A percentile compares a stretch with the other conserved stretches of the same genome.
phyloP scores from a whole-genome alignment of 495 filamentous ascomycete genomes.

The Xylona heveae region DNA sequence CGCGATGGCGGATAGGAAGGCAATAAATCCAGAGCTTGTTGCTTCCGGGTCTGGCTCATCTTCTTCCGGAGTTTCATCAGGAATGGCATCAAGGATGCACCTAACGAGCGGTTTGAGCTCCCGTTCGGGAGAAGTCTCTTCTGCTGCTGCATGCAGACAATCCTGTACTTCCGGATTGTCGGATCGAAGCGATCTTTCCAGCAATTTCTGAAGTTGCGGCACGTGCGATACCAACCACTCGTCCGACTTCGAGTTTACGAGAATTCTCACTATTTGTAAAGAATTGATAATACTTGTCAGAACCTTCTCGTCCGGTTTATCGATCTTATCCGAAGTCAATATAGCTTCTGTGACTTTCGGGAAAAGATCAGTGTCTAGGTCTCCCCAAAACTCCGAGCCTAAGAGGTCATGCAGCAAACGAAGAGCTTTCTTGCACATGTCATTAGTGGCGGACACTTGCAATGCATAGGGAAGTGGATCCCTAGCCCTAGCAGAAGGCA shows the following conservation, averaged over 20 bases:
- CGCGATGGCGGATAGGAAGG: constrained; percentile 58
- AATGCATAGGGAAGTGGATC: constrained; percentile 16
- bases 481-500: constrained; percentile 34
- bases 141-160: constrained; percentile 52
- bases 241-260: constrained; percentile 65
- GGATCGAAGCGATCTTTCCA: constrained; percentile 74
- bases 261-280: constrained; percentile 69
- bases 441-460: constrained; percentile 32
- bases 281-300: constrained; percentile 77
- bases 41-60: constrained; percentile 65
- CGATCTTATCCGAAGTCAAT: constrained; percentile 37
- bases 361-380: constrained; percentile 78
- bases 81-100: constrained; percentile 74
- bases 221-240: constrained; percentile 75
- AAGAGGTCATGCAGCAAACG: constrained; percentile 68
- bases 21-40: constrained; percentile 56
- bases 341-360: constrained; percentile 74
- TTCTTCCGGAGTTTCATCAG: constrained; percentile 69
- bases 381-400: constrained; percentile 75
- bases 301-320: constrained; percentile 42
- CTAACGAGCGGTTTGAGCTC: constrained; percentile 47
- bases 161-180: constrained; percentile 84
- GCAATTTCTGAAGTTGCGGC: constrained; percentile 55
- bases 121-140: constrained; percentile 37
- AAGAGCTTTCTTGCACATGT: constrained; percentile 70